phyloP scores from a whole-genome alignment of 495 filamentous ascomycete genomes.

The Copromyces sp. region DNA sequence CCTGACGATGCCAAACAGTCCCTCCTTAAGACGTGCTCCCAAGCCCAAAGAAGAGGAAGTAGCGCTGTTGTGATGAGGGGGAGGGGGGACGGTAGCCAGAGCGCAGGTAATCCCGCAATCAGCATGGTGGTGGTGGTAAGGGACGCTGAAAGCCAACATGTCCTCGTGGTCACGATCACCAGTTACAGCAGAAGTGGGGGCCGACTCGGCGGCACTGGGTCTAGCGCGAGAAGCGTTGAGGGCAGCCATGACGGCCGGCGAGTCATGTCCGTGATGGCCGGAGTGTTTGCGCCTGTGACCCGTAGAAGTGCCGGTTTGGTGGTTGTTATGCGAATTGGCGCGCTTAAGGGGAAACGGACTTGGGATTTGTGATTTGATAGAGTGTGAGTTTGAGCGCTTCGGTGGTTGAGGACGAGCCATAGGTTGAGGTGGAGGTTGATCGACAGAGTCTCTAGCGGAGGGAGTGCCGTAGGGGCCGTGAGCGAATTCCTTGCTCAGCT shows the following conservation, averaged over 20 bases:
- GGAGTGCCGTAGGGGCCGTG: background rate
- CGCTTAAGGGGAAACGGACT: background rate
- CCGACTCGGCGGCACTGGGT: background rate
- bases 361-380: background rate
- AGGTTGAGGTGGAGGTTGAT: background rate
- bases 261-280: background rate
- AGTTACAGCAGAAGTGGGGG: background rate
- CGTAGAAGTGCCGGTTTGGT: background rate
- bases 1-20: background rate
- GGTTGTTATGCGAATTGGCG: background rate
- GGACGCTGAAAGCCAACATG: background rate
- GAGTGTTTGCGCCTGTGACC: background rate
- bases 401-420: background rate
- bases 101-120: background rate
- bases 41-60: background rate
- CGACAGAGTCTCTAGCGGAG: background rate
- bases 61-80: background rate
- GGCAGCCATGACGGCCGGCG: background rate
- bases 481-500: conserved; percentile 33
- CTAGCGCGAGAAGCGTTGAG: background rate
- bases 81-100: background rate
- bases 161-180: background rate
- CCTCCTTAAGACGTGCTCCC: background rate
- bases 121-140: background rate
- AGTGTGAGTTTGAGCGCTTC: background rate